Percentiles rank a stretch among this genome's conserved stretches.
Conservation (phyloP, 495 filamentous ascomycete genomes). For the Letharia columbiana region DNA sequence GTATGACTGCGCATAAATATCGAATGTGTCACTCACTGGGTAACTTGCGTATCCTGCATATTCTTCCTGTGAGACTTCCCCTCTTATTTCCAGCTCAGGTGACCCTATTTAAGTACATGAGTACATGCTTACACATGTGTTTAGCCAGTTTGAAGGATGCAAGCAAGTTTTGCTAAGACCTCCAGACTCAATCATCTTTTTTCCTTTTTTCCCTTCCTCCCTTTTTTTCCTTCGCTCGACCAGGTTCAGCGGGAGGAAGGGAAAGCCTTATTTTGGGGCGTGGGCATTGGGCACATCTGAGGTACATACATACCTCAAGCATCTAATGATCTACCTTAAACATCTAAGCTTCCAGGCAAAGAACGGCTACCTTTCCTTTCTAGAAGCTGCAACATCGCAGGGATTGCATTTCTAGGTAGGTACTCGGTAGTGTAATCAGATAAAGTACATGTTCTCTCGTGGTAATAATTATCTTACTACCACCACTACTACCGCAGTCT, state of each 20-base stretch:
- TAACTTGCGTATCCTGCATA: background rate
- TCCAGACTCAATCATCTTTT: too few species aligned
- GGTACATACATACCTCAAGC: too few species aligned
- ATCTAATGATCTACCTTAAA: too few species aligned
- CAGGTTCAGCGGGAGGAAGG: background rate
- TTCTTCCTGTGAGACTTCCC: background rate
- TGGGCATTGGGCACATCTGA: too few species aligned
- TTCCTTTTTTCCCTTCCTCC: too few species aligned
- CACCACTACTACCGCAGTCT: too few species aligned
- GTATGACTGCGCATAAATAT: background rate
- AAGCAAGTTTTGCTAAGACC: too few species aligned
- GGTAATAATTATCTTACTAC: too few species aligned
- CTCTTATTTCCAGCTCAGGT: background rate
- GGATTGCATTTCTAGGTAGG: background rate
- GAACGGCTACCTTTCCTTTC: background rate
- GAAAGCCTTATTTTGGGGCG: background rate
- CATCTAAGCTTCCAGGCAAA: too few species aligned
- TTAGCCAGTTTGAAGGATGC: background rate
- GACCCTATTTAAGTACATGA: background rate
- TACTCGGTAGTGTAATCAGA: too few species aligned
- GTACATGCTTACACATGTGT: background rate
- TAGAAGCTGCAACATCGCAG: background rate
- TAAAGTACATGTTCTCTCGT: too few species aligned
- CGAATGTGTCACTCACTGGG: background rate
- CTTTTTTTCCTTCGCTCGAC: background rate